phyloP scores from a whole-genome alignment of 2,329 filamentous ascomycete species.

The Trichophyton equinum region DNA sequence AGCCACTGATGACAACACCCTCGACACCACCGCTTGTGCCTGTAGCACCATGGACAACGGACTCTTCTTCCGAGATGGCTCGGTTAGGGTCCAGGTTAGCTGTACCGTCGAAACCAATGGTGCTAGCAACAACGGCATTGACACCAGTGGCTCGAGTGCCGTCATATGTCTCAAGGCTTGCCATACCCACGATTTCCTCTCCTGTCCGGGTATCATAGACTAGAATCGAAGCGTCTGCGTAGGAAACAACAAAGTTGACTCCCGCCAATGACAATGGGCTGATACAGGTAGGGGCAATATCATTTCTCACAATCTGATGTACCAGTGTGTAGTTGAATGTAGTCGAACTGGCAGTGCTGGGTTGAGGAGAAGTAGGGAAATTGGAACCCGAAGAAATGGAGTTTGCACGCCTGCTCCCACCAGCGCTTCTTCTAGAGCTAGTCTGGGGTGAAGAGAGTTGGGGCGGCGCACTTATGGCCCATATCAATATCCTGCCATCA shows the following conservation, averaged over 20 bases:
- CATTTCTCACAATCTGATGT: slow-evolving; percentile 65
- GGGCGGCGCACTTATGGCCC: slow-evolving; percentile 85
- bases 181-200: slow-evolving; percentile 86
- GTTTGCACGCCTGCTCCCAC: slow-evolving; percentile 72
- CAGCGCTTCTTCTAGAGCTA: slow-evolving; percentile 52
- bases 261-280: slow-evolving; percentile 72
- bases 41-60: slow-evolving; percentile 65
- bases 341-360: slow-evolving; percentile 69
- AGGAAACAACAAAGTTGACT: slow-evolving; percentile 85
- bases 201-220: slow-evolving; percentile 87
- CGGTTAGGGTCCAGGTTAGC: slow-evolving; percentile 50
- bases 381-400: slow-evolving; percentile 90
- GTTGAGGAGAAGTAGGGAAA: slow-evolving; percentile 81
- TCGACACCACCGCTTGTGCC: slow-evolving; percentile 72
- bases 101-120: slow-evolving; percentile 59
- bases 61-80: slow-evolving; percentile 56
- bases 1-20: slow-evolving; percentile 87
- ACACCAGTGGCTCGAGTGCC: slow-evolving; percentile 71
- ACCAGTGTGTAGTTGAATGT: slow-evolving; percentile 81
- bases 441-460: slow-evolving; percentile 71
- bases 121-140: slow-evolving; percentile 82
- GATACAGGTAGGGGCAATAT: slow-evolving; percentile 77
- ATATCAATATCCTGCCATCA: slow-evolving; percentile 82
- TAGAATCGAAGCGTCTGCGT: slow-evolving; percentile 76
- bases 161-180: slow-evolving; percentile 86